Base-by-base conservation (phyloP, 1,139 yeast species). In the Pneumocystis oryctolagi region DNA sequence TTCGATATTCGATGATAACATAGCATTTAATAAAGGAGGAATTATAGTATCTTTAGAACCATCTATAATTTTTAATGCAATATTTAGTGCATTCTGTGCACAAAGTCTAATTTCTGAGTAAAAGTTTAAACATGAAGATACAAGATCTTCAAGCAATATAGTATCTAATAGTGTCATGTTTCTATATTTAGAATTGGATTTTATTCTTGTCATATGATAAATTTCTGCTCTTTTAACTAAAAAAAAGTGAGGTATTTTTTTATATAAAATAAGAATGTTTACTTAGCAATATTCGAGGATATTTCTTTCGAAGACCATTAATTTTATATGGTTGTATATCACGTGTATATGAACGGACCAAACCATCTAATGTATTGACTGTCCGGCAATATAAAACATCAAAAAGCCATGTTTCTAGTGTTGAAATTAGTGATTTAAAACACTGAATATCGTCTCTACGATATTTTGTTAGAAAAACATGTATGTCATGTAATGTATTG, bases 301-400 rank as follows among this genome's bases (percentile, higher is more conserved):
- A 86, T 1, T 95, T 92, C 66, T 86, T 85, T 25, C 83, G 77
- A 25, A 84, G 68, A 32, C 83, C 82, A 0, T 80, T 75, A 3
- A 80, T 69, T 32, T 78, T 70, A 69, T 79, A 83, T 39, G 77
- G 76, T 61, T 78, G 77, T 55, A 77, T 79, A 66, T 81, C 75
- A 66, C 77, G 79, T 1, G 76, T 75, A 65, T 80, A 77, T 58
- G 80, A 78, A 32, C 80, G 73, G 42, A 73, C 71, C 12, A 79
- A 73, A 58, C 75, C 77, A 47, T 80, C 81, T 66, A 84, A 82
- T 14, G 81, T 75, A 62, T 80, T 85, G 62, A 85, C 80, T 0
- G 85, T 76, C 16, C 87, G 77, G 69, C 87, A 95, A 66, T 82
- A 79, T 0, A 96, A 95, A 34, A 87, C 86, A 71, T 89, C 95